These are phyloP conservation scores for Aspergillus olivimuriae DNA, from an alignment of 495 filamentous ascomycete genomes.

Conservation along the genomic window DNA sequence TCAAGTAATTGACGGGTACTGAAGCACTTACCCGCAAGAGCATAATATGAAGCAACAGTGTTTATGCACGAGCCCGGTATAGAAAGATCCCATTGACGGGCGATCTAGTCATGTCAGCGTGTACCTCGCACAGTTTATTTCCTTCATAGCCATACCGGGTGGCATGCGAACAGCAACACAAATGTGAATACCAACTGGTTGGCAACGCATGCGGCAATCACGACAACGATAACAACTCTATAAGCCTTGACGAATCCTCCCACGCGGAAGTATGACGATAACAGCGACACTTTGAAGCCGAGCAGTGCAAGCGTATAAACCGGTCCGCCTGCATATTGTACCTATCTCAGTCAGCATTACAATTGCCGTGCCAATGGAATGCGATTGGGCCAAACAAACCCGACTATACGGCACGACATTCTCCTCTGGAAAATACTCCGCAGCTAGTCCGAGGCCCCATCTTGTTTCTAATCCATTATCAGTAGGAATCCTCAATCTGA, in stretches of 20 bases:
- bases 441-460: conserved; percentile 22
- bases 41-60: conserved; percentile 36
- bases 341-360: conserved; percentile 8
- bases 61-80: conserved; percentile 37
- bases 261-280: conserved; percentile 45
- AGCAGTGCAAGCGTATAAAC: conserved; percentile 31
- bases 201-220: conserved; percentile 30
- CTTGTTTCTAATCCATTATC: conserved; percentile 17
- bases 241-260: conserved; percentile 35
- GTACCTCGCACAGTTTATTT: too few species aligned
- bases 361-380: neutral
- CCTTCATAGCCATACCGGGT: conserved; percentile 38
- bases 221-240: conserved; percentile 23
- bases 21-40: too few species aligned
- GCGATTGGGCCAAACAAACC: too few species aligned
- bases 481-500: neutral
- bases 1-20: too few species aligned
- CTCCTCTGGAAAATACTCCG: conserved; percentile 14
- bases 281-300: conserved; percentile 46
- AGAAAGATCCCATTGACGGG: conserved; percentile 39
- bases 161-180: conserved; percentile 25
- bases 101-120: conserved; percentile 20
- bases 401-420: conserved; percentile 24
- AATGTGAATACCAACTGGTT: conserved; percentile 26
- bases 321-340: conserved; percentile 28